Conservation (phyloP, 139 green algal genomes). For the Asterochloris erici region DNA sequence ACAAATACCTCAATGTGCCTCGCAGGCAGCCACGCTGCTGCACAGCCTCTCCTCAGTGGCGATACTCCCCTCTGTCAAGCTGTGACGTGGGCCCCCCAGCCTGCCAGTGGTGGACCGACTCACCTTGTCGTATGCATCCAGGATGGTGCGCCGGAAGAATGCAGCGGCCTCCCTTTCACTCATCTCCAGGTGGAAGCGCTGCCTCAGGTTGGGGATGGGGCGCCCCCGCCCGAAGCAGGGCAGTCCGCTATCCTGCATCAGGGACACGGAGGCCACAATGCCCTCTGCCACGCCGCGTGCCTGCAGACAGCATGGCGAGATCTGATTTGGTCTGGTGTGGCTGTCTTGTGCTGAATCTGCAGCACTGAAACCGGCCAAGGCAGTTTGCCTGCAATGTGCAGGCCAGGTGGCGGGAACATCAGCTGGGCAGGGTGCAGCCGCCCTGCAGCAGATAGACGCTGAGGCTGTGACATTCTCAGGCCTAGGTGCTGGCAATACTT, state of each 20-base stretch:
- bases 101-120: not conserved
- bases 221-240: conserved; percentile 75
- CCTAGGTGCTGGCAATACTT: no score
- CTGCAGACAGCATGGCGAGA: not conserved
- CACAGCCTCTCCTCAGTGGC: no score
- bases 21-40: not conserved
- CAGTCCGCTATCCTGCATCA: conserved; percentile 59
- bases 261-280: conserved; percentile 51
- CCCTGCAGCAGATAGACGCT: no score
- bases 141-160: conserved; percentile 71
- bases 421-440: no score
- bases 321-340: no score
- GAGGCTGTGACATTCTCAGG: no score
- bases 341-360: no score
- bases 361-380: no score
- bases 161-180: conserved; percentile 59
- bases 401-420: no score
- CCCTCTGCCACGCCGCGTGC: conserved; percentile 38
- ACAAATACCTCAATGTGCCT: not conserved
- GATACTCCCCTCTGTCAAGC: not conserved
- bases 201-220: conserved; percentile 54
- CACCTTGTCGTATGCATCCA: conserved; percentile 87
- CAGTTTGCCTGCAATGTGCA: no score
- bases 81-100: not conserved
- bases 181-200: conserved; percentile 72